Evolutionary conservation across 345 rosid genomes (phyloP).

Genomic region (Eucalyptus lansdowneana): DNA sequence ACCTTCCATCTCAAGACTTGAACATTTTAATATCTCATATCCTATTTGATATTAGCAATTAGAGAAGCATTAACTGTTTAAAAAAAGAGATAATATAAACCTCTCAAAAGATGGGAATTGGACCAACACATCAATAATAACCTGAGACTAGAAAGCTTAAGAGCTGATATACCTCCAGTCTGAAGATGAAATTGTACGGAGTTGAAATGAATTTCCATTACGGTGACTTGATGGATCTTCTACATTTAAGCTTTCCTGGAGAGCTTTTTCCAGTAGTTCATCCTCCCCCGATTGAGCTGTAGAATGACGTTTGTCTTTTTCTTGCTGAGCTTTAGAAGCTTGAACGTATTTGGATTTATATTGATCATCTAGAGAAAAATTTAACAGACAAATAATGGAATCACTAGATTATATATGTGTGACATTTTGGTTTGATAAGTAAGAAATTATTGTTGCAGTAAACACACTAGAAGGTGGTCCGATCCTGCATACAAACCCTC

Average conservation of each 20-base stretch:
- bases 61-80: background rate
- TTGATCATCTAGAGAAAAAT: background rate
- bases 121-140: background rate
- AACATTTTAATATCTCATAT: background rate
- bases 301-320: background rate
- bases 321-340: background rate
- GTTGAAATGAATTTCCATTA: background rate
- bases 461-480: background rate
- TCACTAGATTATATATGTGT: background rate
- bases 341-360: background rate
- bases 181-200: constrained; percentile 14
- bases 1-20: background rate
- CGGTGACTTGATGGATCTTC: constrained; percentile 34
- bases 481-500: background rate
- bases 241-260: constrained; percentile 52
- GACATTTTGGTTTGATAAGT: background rate
- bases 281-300: constrained; percentile 30
- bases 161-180: constrained; percentile 36
- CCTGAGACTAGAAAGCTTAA: background rate
- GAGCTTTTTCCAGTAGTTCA: constrained; percentile 62
- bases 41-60: background rate
- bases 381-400: background rate
- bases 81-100: background rate
- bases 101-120: background rate
- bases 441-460: background rate